Evolutionary conservation across 2,329 filamentous ascomycete genomes (phyloP).

Genomic region (Cordyceps militaris): DNA sequence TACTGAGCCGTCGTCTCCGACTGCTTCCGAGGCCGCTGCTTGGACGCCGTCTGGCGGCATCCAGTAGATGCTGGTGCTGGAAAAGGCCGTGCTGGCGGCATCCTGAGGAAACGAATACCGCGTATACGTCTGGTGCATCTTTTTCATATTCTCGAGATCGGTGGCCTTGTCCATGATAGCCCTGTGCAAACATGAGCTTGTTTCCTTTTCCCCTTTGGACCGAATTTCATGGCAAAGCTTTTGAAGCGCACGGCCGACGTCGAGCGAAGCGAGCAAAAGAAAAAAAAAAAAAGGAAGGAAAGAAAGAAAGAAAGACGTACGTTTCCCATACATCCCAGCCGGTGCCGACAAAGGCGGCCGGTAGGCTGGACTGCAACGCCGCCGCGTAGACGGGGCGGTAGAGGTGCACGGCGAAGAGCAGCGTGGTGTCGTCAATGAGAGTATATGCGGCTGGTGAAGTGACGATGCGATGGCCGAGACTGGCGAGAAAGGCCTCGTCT

Average conservation of each 20-base stretch:
- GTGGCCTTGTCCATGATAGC: constrained; percentile 7
- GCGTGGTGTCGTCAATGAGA: constrained; percentile 37
- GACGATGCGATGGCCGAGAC: constrained; percentile 46
- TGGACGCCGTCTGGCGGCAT: neutral
- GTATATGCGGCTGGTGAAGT: constrained; percentile 47
- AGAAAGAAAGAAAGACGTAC: constrained; percentile 26
- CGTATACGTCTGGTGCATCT: constrained; percentile 26
- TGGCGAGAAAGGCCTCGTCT: constrained; percentile 45
- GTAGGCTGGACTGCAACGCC: constrained; percentile 38
- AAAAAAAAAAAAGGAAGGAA: neutral
- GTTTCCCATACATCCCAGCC: constrained; percentile 43
- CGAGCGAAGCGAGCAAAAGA: neutral
- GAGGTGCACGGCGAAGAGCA: constrained; percentile 58
- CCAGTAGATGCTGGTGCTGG: constrained; percentile 36
- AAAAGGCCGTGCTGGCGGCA: constrained; percentile 29
- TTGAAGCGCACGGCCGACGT: neutral
- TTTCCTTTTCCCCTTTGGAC: neutral
- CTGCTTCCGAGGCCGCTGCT: neutral
- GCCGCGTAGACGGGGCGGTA: constrained; percentile 46
- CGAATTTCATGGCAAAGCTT: neutral
- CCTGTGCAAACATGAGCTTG: neutral
- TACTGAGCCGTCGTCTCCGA: too few species aligned
- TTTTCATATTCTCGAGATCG: constrained; percentile 26
- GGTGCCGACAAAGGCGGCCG: constrained; percentile 53
- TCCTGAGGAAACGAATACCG: constrained; percentile 32